Evolutionary conservation across 306 rosid genomes (phyloP), one percentile per base, ranked within the genome.

Genomic region (Canavalia gladiata): DNA sequence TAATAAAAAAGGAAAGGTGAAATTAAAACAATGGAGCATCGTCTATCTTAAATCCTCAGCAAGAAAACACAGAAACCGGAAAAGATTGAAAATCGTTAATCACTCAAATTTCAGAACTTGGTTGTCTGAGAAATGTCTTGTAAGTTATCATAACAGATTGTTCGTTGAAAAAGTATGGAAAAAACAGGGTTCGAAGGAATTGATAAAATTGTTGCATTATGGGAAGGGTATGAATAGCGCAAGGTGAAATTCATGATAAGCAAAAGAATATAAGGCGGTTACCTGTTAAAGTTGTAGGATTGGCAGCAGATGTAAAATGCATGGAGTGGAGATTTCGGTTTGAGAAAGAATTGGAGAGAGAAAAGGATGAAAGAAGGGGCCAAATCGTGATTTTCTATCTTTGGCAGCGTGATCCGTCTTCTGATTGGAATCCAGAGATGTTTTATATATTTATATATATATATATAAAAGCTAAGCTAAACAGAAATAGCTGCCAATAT

Each of bases 31-130:
- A 69, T 51, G 77, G 76, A 54, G 81, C 89, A 87, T 72, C 68
- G 79, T 56, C 77, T 79, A 78, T 62, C 86, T 91, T 84, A 71
- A 78, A 68, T 43, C 57, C 41, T n/a, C 82, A 82, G 86, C 60
- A 18, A 18, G 29, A 78, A 58, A 13, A 45, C 75, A 25, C 9
- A 52, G 11, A 67, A 77, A 65, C 7, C 25, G 60, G 39, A 54
- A 63, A 52, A 2, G 2, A 0, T 58, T 28, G 52, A 78, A 34
- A 34, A 50, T 41, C 25, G 25, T 46, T 10, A 31, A 55, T n/a
- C 74, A 37, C 43, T 43, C 5, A 12, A 18, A 12, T 3, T 29
- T 80, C 45, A 25, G 47, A n/a, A 30, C 59, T 41, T 60, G 6
- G 43, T 8, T 6, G 45, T 52, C 68, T 52, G 0, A 35, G 9